A percentile compares a stretch with the other conserved stretches of the same genome.
phyloP scores from a whole-genome alignment of 495 filamentous ascomycete genomes.

The Tuber melanosporum region DNA sequence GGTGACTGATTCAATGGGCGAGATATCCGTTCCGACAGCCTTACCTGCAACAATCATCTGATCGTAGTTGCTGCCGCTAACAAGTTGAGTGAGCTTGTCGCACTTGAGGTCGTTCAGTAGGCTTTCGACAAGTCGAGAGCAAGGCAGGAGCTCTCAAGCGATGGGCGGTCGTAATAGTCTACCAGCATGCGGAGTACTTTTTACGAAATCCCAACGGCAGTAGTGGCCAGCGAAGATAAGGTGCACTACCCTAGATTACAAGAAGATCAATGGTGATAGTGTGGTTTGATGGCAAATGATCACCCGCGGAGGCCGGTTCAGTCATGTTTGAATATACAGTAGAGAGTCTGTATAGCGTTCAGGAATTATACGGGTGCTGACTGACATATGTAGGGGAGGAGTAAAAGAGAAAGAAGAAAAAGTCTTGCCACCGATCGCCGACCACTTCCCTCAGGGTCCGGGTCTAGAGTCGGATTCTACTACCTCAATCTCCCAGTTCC shows the following conservation, averaged over 20 bases:
- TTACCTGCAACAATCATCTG: not conserved
- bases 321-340: no score
- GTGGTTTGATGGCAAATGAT: no score
- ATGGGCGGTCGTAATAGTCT: not conserved
- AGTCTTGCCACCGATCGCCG: no score
- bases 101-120: not conserved
- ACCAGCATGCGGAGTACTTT: not conserved
- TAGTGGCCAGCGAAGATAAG: not conserved
- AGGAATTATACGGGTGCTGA: no score
- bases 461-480: no score
- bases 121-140: not conserved
- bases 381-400: no score
- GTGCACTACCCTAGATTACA: not conserved
- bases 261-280: not conserved
- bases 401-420: no score
- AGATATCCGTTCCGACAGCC: not conserved
- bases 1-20: not conserved
- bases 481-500: no score
- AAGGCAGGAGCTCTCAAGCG: not conserved
- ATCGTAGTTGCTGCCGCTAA: not conserved
- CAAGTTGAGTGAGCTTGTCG: not conserved
- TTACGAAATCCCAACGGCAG: not conserved
- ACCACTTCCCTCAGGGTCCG: no score
- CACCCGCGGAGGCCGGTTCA: no score
- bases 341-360: no score